Base-by-base conservation (phyloP, 176 grass and related monocot genomes). In the Cymbopogon citratus region DNA sequence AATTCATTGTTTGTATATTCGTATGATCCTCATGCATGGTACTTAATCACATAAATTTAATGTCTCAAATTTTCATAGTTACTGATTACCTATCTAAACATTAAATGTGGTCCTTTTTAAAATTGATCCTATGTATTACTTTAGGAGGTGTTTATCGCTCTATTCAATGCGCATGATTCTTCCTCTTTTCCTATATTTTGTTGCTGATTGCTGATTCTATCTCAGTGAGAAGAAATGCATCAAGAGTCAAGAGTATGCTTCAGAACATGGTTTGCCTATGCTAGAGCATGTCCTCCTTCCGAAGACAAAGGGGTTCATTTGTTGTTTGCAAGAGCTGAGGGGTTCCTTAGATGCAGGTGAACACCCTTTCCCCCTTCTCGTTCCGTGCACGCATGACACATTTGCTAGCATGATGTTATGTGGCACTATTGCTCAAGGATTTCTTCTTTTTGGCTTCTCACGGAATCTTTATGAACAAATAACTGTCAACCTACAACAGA, bases 221-320 rank as follows among this genome's bases (percentile, higher is more conserved):
- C 80, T 82, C 80, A 98, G 95, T 82, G 87, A 98, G 82, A 73
- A 91, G 71, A 98, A 98, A 67, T 92, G 95, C 77, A 87, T 92
- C 41, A 92, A 79, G 74, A 94, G 88, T 75, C 92, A 98, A 79
- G 70, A 94, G 24, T 89, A 87, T 72, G 95, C 95, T 49, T 82
- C 75, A 29, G 86, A 91, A 74, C 84, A 91, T 86, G 92, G 88
- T 81, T 85, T 98, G 60, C 95, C 95, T 54, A 87, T 87, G 66
- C 75, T 98, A 48, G 81, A 89, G 60, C 77, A 98, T 89, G 85
- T 94, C 44, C 92, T 98, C 21, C 80, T 98, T 82, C 95, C 95
- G 23, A 94, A 98, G 77, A 86, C 90, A 76, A 98, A 79, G 84
- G 95, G 95, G 44, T 94, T 94, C 78, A 76, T 75, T 71, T 77